Conservation (phyloP, 169 alveolate genomes). For the Plasmodium vivax region DNA sequence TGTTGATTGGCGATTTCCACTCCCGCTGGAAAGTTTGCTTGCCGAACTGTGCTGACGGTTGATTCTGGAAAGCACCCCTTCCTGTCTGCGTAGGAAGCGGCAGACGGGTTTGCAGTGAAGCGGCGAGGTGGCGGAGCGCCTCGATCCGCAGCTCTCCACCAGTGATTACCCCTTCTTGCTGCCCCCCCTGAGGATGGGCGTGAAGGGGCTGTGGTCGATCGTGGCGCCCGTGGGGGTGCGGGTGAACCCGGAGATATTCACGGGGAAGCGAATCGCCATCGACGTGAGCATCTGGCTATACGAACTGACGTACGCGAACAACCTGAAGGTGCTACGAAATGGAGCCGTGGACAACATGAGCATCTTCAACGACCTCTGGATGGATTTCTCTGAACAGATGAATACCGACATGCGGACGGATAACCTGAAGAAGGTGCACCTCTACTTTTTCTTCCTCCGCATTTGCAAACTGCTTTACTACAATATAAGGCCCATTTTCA, state of each 20-base stretch:
- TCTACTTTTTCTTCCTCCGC: slow-evolving; percentile 88
- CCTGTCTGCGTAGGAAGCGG: not conserved
- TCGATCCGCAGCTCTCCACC: not conserved
- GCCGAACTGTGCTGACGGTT: not conserved
- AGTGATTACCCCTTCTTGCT: not conserved
- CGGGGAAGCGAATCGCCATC: slow-evolving; percentile 89
- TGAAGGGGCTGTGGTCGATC: slow-evolving; percentile 89
- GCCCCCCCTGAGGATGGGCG: slow-evolving; percentile 81
- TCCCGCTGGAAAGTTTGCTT: not conserved
- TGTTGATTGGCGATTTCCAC: not conserved
- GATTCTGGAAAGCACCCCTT: not conserved
- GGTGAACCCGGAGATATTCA: slow-evolving; percentile 84
- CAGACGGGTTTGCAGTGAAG: not conserved
- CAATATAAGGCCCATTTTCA: slow-evolving; percentile 92
- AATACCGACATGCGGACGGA: slow-evolving; percentile 63
- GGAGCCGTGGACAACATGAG: slow-evolving; percentile 44
- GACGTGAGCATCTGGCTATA: slow-evolving; percentile 91
- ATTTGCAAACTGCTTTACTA: slow-evolving; percentile 90
- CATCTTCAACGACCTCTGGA: slow-evolving; percentile 67
- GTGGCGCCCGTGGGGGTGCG: slow-evolving; percentile 91
- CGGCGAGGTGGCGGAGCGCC: not conserved
- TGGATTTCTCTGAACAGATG: slow-evolving; percentile 78
- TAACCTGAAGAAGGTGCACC: slow-evolving; percentile 75
- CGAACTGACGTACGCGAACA: slow-evolving; percentile 74
- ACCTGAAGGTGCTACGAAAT: slow-evolving; percentile 21